Evolutionary conservation across 129 eudicot species (phyloP).

Genomic region (Smallanthus sonchifolius): DNA sequence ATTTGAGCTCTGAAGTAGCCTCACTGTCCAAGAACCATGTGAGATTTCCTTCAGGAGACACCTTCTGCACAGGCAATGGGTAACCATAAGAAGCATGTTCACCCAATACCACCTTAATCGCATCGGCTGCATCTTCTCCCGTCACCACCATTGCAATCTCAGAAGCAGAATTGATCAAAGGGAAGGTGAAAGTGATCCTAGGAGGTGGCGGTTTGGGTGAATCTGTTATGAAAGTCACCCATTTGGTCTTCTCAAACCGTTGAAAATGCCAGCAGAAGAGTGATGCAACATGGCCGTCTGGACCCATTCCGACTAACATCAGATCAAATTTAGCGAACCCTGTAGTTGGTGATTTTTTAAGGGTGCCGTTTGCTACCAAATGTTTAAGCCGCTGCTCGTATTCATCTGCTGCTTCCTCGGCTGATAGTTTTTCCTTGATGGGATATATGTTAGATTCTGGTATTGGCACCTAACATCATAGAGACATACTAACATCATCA

Average conservation of each 20-base stretch:
- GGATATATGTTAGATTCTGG: slow-evolving; percentile 52
- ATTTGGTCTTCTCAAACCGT: slow-evolving; percentile 53
- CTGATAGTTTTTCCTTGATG: slow-evolving; percentile 51
- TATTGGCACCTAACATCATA: slow-evolving; percentile 57
- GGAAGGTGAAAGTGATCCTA: slow-evolving; percentile 87
- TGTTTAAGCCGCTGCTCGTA: slow-evolving; percentile 58
- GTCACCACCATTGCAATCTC: slow-evolving; percentile 74
- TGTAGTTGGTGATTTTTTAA: slow-evolving; percentile 34
- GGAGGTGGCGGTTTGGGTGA: slow-evolving; percentile 92
- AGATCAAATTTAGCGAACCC: slow-evolving; percentile 79
- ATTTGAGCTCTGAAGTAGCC: slow-evolving; percentile 49
- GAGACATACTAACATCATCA: not conserved
- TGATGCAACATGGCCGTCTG: slow-evolving; percentile 95
- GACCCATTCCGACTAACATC: slow-evolving; percentile 86
- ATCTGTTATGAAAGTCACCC: slow-evolving; percentile 79
- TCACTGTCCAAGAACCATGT: slow-evolving; percentile 74
- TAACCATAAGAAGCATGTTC: slow-evolving; percentile 15
- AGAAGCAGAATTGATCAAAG: slow-evolving; percentile 68
- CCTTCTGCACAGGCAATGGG: slow-evolving; percentile 63
- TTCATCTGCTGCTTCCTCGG: slow-evolving; percentile 76
- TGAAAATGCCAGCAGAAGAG: slow-evolving; percentile 71
- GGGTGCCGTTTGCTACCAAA: slow-evolving; percentile 33
- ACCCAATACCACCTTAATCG: slow-evolving; percentile 48
- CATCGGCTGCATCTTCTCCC: slow-evolving; percentile 61
- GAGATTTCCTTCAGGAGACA: slow-evolving; percentile 53